phyloP scores from a whole-genome alignment of 1,139 yeast genomes.

The Pichia sp. region DNA sequence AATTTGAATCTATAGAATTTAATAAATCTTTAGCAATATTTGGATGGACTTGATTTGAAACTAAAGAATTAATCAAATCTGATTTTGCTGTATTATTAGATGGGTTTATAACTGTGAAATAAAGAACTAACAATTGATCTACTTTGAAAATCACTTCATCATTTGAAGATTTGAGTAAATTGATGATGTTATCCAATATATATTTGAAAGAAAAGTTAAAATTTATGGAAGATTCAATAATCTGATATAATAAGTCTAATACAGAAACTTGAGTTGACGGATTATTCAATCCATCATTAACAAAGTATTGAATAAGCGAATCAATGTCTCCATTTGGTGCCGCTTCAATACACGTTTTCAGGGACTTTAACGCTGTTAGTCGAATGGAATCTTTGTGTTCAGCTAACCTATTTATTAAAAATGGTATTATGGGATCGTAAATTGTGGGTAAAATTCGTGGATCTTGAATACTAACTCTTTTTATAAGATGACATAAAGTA shows the following conservation, averaged over 20 bases:
- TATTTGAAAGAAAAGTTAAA: slow-evolving; percentile 35
- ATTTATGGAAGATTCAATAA: slow-evolving; percentile 35
- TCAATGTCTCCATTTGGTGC: slow-evolving; percentile 42
- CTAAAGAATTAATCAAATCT: slow-evolving; percentile 47
- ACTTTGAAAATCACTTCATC: slow-evolving; percentile 32
- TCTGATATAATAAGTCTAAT: slow-evolving; percentile 33
- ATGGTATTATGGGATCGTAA: slow-evolving; percentile 49
- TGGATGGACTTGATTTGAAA: slow-evolving; percentile 34
- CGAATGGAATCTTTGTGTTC: slow-evolving; percentile 42
- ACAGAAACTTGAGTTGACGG: slow-evolving; percentile 35
- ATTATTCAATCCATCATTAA: slow-evolving; percentile 47
- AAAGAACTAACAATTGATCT: slow-evolving; percentile 33
- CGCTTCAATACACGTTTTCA: slow-evolving; percentile 60
- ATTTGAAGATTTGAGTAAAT: slow-evolving; percentile 33
- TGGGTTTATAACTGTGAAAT: slow-evolving; percentile 34
- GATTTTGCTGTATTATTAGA: slow-evolving; percentile 38
- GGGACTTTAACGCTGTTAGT: slow-evolving; percentile 48
- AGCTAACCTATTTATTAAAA: slow-evolving; percentile 47
- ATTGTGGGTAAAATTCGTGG: slow-evolving; percentile 46
- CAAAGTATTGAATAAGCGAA: slow-evolving; percentile 42
- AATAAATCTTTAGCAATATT: slow-evolving; percentile 31
- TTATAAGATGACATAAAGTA: slow-evolving; percentile 67
- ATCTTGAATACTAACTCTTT: slow-evolving; percentile 72
- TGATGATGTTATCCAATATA: slow-evolving; percentile 38
- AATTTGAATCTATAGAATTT: slow-evolving; percentile 29